Evolutionary conservation across 345 rosid genomes (phyloP).

Genomic region (Eucalyptus guilfoylei): DNA sequence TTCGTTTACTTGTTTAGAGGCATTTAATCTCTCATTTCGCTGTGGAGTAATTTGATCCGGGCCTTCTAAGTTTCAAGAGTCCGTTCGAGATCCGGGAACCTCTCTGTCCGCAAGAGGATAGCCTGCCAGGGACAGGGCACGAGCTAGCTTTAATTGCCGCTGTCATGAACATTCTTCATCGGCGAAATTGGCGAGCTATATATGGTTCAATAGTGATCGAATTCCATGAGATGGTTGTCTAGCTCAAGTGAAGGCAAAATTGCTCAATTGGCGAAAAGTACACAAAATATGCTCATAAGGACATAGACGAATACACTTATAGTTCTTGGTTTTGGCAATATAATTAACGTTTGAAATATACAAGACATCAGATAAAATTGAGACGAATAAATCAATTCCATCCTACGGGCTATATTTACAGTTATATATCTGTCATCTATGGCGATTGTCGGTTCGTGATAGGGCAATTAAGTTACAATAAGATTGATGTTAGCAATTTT

Average conservation of each 20-base stretch:
- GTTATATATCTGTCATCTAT: too few relatives aligned
- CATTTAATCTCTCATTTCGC: neutral
- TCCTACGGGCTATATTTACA: rapidly evolving
- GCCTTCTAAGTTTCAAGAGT: neutral
- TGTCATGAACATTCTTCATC: neutral
- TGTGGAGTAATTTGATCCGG: neutral
- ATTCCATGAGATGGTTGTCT: neutral
- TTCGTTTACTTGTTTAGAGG: neutral
- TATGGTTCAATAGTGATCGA: neutral
- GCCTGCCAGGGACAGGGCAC: neutral
- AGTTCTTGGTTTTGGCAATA: neutral
- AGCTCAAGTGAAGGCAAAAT: neutral
- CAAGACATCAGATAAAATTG: too few relatives aligned
- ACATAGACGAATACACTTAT: neutral
- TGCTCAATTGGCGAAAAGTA: neutral
- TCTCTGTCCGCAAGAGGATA: neutral
- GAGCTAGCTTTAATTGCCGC: neutral
- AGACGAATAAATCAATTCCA: neutral
- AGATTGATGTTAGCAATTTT: neutral
- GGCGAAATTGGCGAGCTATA: neutral
- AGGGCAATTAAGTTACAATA: neutral
- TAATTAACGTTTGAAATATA: too few relatives aligned
- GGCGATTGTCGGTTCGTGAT: neutral
- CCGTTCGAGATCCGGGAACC: neutral
- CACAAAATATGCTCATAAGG: neutral